Evolutionary conservation across 2,329 filamentous ascomycete species (phyloP).

Genomic region (Colletotrichum graminicola): DNA sequence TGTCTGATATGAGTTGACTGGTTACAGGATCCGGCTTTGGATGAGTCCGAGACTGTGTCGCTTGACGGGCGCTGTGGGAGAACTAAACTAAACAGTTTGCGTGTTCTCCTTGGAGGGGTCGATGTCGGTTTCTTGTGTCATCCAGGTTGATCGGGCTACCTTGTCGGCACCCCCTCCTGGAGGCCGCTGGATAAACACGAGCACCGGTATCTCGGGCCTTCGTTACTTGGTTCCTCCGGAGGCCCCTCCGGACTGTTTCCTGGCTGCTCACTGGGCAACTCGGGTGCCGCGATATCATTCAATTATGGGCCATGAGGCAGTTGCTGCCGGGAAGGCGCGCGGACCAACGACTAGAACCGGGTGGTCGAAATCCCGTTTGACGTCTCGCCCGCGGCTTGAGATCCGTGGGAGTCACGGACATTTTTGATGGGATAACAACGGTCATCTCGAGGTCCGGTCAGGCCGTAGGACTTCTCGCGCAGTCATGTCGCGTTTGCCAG

Average conservation of each 20-base stretch:
- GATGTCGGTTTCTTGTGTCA: constrained; percentile 6
- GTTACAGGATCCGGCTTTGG: not conserved
- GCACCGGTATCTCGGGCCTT: not conserved
- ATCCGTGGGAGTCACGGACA: constrained; percentile 18
- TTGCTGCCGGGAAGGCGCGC: constrained; percentile 14
- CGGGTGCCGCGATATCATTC: not conserved
- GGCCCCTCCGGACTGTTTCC: constrained; percentile 4
- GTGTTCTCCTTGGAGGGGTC: not conserved
- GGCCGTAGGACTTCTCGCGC: not conserved
- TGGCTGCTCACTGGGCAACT: not conserved
- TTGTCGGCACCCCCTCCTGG: not conserved
- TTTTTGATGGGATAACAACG: constrained; percentile 17
- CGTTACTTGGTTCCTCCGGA: constrained; percentile 1
- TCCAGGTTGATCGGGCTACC: constrained; percentile 14
- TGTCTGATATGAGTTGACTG: not conserved
- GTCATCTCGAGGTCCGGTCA: not conserved
- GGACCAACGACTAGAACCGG: constrained; percentile 9
- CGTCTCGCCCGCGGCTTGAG: constrained; percentile 4
- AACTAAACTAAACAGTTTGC: constrained; percentile 9
- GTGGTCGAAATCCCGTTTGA: constrained; percentile 7
- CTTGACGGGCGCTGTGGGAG: not conserved
- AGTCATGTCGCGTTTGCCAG: not conserved
- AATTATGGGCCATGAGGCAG: not conserved
- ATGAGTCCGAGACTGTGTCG: constrained; percentile 21
- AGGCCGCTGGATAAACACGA: not conserved